Evolutionary conservation across 164 flowering plant species (phyloP).

Genomic region (Magnolia changhungtana): DNA sequence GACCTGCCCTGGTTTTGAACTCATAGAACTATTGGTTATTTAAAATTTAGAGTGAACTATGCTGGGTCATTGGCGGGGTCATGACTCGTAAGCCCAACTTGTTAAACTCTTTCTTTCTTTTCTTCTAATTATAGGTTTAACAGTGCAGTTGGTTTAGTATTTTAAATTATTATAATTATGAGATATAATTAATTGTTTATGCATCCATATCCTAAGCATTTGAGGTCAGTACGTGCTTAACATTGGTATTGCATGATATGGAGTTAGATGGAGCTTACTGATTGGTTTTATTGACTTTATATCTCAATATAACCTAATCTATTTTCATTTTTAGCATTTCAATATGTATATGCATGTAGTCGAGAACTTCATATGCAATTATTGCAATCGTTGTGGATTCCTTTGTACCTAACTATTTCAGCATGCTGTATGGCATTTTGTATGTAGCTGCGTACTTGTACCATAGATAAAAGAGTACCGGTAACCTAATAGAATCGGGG

Average conservation of each 20-base stretch:
- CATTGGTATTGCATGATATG: not conserved
- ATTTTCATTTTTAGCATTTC: not conserved
- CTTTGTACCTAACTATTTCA: not conserved
- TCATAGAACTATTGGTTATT: too few relatives aligned
- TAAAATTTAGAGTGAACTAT: too few relatives aligned
- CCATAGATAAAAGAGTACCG: slow-evolving; percentile 8
- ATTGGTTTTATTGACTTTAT: not conserved
- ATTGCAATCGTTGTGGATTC: not conserved
- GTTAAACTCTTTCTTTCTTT: too few relatives aligned
- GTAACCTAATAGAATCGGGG: slow-evolving; percentile 21
- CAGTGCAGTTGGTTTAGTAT: not conserved
- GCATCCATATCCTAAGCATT: not conserved
- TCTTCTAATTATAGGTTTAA: too few relatives aligned
- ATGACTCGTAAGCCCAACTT: too few relatives aligned
- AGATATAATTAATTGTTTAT: too few relatives aligned
- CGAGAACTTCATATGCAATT: not conserved
- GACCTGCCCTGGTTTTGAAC: too few relatives aligned
- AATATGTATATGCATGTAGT: not conserved
- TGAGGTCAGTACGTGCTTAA: not conserved
- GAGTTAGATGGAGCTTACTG: not conserved
- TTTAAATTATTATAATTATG: not conserved
- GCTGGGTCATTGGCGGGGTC: too few relatives aligned
- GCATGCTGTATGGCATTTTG: not conserved
- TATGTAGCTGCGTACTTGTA: not conserved
- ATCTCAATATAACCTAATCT: not conserved